Conservation (phyloP, 805 yeast species). For the Hanseniaspora pseudoguilliermondii region DNA sequence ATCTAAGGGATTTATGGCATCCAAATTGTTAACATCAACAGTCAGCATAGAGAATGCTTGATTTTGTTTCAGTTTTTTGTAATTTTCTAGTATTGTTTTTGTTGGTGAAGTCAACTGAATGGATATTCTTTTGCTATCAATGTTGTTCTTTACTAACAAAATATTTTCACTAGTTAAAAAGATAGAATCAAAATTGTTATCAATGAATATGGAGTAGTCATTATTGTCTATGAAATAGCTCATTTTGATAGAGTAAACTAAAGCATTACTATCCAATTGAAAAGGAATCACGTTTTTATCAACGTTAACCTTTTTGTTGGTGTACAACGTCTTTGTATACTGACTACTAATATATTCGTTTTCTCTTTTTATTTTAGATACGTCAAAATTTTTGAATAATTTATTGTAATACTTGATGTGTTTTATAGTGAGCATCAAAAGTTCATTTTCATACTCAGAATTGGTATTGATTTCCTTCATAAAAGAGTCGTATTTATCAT, state of each 20-base stretch:
- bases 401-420: neutral
- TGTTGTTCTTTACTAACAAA: neutral
- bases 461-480: neutral
- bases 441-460: conserved; percentile 2
- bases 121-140: neutral
- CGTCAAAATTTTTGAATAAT: neutral
- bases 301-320: neutral
- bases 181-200: neutral
- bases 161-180: neutral
- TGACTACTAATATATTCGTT: neutral
- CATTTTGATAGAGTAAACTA: neutral
- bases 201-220: conserved; percentile 4
- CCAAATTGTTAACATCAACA: neutral
- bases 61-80: neutral
- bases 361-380: neutral
- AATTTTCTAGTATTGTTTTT: neutral
- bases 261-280: neutral
- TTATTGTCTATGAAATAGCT: neutral
- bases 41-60: neutral
- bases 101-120: neutral
- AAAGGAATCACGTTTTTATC: neutral
- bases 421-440: neutral
- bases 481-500: conserved; percentile 13
- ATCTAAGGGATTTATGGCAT: conserved; percentile 2
- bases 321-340: neutral